Evolutionary conservation across 495 filamentous ascomycete genomes (phyloP), one percentile per base, ranked within the genome.

Genomic region (Xylaria bambusicola): DNA sequence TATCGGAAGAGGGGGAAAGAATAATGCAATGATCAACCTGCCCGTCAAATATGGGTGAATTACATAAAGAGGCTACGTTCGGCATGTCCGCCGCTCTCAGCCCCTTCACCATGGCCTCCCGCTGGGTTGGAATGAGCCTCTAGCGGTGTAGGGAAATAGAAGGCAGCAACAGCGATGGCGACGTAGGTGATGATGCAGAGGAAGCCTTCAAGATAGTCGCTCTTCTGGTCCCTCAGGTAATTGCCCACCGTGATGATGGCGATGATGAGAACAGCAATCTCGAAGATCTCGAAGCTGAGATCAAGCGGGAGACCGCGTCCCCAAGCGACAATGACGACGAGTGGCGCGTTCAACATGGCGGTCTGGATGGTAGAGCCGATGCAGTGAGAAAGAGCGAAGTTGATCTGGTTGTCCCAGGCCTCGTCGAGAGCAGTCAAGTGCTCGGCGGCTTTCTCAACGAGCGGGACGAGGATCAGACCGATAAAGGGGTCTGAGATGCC

Each of bases 391-490:
- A 98, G 83, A 0, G 93, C 93, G 71, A 95, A 94, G 76, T 97
- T 96, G 84, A 91, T 89, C 67, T 80, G 86, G 71, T 88, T 83
- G 70, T 91, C 90, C 81, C 86, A 96, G 9, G 93, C 93, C 77
- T 97, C 93, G 71, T 97, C 93, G 44, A 97, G 74, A 12, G 92
- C 90, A 0, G 89, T 96, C 36, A 96, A 73, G 70, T 97, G 93
- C 76, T 97, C 93, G 9, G 91, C 91, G 0, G 86, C 88, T 69
- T 97, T 97, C 66, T 97, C 93, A 7, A 96, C 92, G 1, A 97
- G 77, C 2, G 93, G 93, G 0, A 92, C 76, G 2, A 91, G 76
- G 52, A 91, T 90, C 60, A 93, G 74, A 50, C 90, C 90, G 72
- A 93, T 83, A 69, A 92, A 92, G 18, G 85, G 84, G 65, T 97